Conservation (phyloP, 345 rosid species). For the Rhizophora mangle region DNA sequence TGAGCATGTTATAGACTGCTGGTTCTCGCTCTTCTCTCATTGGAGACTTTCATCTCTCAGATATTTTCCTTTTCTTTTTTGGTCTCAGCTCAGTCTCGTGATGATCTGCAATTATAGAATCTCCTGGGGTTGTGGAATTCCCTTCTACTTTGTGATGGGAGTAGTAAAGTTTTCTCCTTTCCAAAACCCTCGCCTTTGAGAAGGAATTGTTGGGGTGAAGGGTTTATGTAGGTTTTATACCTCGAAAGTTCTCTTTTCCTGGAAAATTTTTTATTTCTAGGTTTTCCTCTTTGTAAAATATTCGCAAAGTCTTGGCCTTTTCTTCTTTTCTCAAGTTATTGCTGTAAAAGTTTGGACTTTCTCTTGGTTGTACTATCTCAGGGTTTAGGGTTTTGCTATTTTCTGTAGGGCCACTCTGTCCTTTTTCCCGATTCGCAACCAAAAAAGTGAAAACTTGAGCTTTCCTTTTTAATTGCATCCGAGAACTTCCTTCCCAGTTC, state of each 20-base stretch:
- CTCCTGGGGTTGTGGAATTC: slow-evolving; percentile 26
- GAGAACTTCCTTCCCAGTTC: neutral
- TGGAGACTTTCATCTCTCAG: slow-evolving; percentile 26
- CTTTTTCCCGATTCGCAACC: slow-evolving; percentile 2
- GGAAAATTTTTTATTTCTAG: neutral
- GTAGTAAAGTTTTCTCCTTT: neutral
- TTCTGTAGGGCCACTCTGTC: neutral
- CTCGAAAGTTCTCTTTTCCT: neutral
- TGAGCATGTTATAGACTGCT: too few relatives aligned
- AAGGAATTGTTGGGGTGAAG: neutral
- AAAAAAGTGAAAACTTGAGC: slow-evolving; percentile 1
- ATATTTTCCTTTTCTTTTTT: slow-evolving; percentile 3
- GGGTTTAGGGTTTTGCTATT: slow-evolving; percentile 54
- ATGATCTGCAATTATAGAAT: slow-evolving; percentile 5
- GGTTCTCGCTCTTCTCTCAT: slow-evolving; percentile 6
- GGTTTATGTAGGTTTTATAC: neutral
- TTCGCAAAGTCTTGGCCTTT: slow-evolving; percentile 35
- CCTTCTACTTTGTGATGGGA: slow-evolving; percentile 2
- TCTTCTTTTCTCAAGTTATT: slow-evolving; percentile 8
- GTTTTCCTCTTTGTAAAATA: slow-evolving; percentile 6
- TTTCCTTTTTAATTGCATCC: slow-evolving; percentile 18
- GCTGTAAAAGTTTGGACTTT: neutral
- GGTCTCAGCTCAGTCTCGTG: neutral
- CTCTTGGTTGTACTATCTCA: slow-evolving; percentile 7
- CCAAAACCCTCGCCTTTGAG: too few relatives aligned